Conservation (phyloP, 2,329 filamentous ascomycete species). For the Verticillium tricorpus region DNA sequence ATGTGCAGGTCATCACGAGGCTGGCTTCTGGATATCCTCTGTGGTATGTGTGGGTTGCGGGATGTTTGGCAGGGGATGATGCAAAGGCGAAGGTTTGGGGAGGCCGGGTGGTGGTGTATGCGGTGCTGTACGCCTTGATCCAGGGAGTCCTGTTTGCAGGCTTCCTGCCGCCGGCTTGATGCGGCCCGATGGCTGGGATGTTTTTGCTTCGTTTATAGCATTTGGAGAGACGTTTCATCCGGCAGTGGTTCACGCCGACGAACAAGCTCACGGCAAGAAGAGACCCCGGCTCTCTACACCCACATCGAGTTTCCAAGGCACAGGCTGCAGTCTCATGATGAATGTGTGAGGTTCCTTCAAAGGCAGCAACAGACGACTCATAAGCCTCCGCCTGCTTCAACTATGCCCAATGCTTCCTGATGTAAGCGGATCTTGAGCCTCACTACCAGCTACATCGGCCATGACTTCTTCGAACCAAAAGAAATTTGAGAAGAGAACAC, state of each 20-base stretch:
- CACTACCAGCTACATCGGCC: too few species aligned
- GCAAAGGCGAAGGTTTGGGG: constrained; percentile 24
- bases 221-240: not conserved
- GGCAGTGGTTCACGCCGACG: not conserved
- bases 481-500: too few species aligned
- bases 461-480: too few species aligned
- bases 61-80: constrained; percentile 30
- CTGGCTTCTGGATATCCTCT: constrained; percentile 83
- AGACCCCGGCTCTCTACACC: too few species aligned
- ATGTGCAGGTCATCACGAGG: constrained; percentile 90
- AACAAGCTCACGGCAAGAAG: too few species aligned
- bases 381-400: too few species aligned
- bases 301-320: too few species aligned
- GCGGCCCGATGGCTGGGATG: not conserved
- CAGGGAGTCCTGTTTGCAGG: constrained; percentile 82
- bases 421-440: too few species aligned
- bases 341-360: too few species aligned
- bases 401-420: too few species aligned
- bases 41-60: constrained; percentile 81
- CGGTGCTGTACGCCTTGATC: constrained; percentile 77
- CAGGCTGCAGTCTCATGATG: too few species aligned
- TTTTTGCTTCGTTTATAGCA: not conserved
- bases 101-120: constrained; percentile 52
- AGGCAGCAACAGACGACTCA: too few species aligned
- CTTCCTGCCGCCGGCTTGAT: constrained; percentile 83